Conservation (phyloP, 169 alveolate genomes). For the Babesia bovis region DNA sequence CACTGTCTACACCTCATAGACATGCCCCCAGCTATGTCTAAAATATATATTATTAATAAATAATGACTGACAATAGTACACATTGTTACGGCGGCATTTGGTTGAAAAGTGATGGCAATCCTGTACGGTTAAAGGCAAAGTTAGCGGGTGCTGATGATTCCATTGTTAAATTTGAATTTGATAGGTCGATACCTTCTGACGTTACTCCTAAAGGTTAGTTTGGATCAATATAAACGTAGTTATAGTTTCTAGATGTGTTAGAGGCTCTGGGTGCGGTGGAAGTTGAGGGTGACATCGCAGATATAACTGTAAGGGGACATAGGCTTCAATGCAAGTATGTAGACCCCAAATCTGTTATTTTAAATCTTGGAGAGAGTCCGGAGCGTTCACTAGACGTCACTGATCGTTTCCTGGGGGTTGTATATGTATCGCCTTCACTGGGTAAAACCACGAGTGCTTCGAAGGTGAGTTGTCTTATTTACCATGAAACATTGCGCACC, state of each 20-base stretch:
- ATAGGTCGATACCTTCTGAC: slow-evolving; percentile 14
- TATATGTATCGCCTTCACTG: slow-evolving; percentile 21
- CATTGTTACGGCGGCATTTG: slow-evolving; percentile 20
- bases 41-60: not conserved
- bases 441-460: not conserved
- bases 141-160: not conserved
- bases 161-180: slow-evolving; percentile 46
- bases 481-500: not conserved
- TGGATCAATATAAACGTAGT: too few relatives aligned
- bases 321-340: slow-evolving; percentile 20
- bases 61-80: not conserved
- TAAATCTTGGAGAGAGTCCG: slow-evolving; percentile 31
- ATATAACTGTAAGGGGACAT: not conserved
- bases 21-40: not conserved
- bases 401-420: slow-evolving; percentile 35
- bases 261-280: slow-evolving; percentile 2
- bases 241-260: not conserved
- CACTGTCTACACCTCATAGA: not conserved
- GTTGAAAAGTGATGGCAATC: not conserved
- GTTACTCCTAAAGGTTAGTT: slow-evolving; percentile 39
- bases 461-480: not conserved
- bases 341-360: slow-evolving; percentile 15
- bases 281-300: slow-evolving; percentile 7
- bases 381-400: slow-evolving; percentile 3
- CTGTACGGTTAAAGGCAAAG: not conserved